These are phyloP conservation scores for Eucalyptus melliodora DNA, from an alignment of 345 rosid species.

Conservation along the genomic window DNA sequence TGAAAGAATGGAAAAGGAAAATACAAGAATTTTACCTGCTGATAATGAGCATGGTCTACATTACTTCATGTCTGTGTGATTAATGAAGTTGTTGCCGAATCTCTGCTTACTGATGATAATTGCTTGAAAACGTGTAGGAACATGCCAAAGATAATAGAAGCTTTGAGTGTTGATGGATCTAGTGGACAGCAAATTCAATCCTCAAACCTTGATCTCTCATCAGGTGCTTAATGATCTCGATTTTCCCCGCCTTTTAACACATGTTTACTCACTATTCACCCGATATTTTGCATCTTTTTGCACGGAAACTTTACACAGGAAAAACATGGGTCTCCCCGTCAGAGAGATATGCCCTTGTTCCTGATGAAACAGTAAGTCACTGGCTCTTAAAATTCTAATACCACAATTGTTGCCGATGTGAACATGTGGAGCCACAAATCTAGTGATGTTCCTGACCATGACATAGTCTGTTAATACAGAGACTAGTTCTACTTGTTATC, in stretches of 20 bases:
- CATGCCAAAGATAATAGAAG: slow-evolving; percentile 59
- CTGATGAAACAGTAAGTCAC: slow-evolving; percentile 63
- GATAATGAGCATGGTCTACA: background rate
- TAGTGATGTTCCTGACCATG: background rate
- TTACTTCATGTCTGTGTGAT: background rate
- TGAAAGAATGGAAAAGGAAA: background rate
- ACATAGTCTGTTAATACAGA: background rate
- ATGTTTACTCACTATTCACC: background rate
- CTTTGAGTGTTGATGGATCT: slow-evolving; percentile 75
- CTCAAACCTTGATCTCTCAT: slow-evolving; percentile 46
- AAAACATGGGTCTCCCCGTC: slow-evolving; percentile 80
- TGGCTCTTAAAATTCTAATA: background rate
- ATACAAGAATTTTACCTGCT: background rate
- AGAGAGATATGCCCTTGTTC: slow-evolving; percentile 93
- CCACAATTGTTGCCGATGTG: background rate
- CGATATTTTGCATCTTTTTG: background rate
- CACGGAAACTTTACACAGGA: slow-evolving; percentile 23
- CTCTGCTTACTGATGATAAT: background rate
- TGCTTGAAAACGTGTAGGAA: slow-evolving; percentile 31
- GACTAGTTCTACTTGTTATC: background rate
- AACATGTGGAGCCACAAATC: background rate
- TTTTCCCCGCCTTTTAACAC: background rate
- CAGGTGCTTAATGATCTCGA: slow-evolving; percentile 29
- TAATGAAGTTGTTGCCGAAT: background rate
- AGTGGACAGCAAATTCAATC: slow-evolving; percentile 65